A percentile compares a stretch with the other conserved stretches of the same genome.
Evolutionary conservation across 305 asterid genomes (phyloP).

Genomic region (Fraxinus platypoda): DNA sequence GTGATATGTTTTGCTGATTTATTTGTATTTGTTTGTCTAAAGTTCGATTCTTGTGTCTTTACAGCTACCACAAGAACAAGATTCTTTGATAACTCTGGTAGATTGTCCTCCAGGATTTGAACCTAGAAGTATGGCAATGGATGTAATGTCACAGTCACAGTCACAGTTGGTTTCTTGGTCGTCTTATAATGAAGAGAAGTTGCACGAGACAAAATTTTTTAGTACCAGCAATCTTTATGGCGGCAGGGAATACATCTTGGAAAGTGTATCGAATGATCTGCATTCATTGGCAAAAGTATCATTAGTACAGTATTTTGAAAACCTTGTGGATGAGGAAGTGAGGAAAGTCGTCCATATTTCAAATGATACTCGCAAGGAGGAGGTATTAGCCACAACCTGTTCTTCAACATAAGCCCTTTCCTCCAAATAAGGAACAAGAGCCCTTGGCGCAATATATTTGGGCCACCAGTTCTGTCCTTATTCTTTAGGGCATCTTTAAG

Average conservation of each 20-base stretch:
- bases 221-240: constrained; percentile 26
- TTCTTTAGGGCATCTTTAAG: constrained; percentile 1
- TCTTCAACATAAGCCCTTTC: constrained; percentile 17
- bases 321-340: constrained; percentile 68
- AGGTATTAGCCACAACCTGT: constrained; percentile 44
- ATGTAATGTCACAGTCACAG: constrained; percentile 26
- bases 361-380: constrained; percentile 30
- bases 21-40: constrained; percentile 27
- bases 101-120: constrained; percentile 89
- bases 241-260: constrained; percentile 48
- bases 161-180: constrained; percentile 30
- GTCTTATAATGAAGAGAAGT: constrained; percentile 29
- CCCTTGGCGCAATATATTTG: constrained; percentile 4
- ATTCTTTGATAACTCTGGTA: constrained; percentile 43
- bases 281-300: constrained; percentile 63
- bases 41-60: constrained; percentile 34
- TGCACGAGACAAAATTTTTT: constrained; percentile 22
- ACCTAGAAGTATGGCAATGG: constrained; percentile 35
- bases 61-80: constrained; percentile 48
- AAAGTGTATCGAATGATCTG: constrained; percentile 58
- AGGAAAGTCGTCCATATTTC: constrained; percentile 37
- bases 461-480: constrained; percentile 8
- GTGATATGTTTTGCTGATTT: constrained; percentile 16
- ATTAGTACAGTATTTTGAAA: constrained; percentile 41
- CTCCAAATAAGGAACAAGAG: constrained; percentile 5